phyloP scores from a whole-genome alignment of 1,139 yeast species.

The Casaregolazyma suthepensis region DNA sequence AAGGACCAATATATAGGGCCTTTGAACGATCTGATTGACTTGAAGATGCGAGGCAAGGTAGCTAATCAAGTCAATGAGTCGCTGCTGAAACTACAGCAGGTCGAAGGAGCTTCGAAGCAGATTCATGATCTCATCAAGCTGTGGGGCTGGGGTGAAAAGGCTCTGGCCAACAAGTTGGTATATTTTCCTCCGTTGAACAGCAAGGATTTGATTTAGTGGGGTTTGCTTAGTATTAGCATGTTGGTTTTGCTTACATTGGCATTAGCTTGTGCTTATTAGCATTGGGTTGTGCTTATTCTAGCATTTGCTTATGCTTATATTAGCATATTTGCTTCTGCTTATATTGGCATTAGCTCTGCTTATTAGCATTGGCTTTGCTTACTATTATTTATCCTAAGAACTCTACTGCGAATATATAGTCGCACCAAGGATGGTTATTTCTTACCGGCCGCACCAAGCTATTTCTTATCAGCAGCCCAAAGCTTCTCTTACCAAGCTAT shows the following conservation, averaged over 20 bases:
- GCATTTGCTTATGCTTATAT: no score
- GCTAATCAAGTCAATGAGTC: conserved; percentile 36
- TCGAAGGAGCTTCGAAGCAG: conserved; percentile 29
- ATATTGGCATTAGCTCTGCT: no score
- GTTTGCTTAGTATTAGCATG: not conserved
- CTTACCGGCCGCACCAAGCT: no score
- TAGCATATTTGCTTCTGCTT: no score
- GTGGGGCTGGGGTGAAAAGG: conserved; percentile 33
- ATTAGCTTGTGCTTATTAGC: no score
- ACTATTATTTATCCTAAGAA: not conserved
- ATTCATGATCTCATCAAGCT: conserved; percentile 30
- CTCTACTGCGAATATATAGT: not conserved
- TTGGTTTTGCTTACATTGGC: no score
- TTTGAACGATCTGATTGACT: conserved; percentile 30
- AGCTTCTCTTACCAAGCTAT: no score
- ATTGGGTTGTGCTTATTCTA: no score
- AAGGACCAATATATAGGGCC: conserved; percentile 29
- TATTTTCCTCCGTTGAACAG: conserved; percentile 22
- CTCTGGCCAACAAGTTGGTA: conserved; percentile 23
- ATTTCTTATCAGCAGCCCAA: no score
- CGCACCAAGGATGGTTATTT: not conserved
- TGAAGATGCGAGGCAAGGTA: conserved; percentile 31
- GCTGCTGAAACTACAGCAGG: conserved; percentile 31
- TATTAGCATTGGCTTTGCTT: no score
- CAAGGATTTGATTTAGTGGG: conserved; percentile 17